Base-by-base conservation (phyloP, 495 filamentous ascomycete genomes). In the Aspergillus olivimuriae region DNA sequence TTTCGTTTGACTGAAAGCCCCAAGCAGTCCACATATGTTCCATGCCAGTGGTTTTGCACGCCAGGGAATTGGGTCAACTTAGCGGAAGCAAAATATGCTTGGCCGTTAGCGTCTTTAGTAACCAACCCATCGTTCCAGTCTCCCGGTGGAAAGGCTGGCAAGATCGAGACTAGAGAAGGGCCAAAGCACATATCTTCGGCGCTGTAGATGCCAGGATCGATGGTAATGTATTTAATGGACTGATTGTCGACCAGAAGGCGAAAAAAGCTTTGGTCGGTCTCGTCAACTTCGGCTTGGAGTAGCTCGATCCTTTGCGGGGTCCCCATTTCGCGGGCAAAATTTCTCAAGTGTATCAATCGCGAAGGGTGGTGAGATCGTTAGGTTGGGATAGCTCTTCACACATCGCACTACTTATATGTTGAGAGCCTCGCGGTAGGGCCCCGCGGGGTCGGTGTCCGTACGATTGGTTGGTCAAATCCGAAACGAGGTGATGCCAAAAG, bases 131-230 rank as follows among this genome's bases (percentile, higher is more conserved):
- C 49, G 34, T 60, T 59, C 55, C 58, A 63, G 14, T 57, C 41
- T 28, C 53, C 53, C 22, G 46, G 10, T n/a, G 52, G 48, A 16
- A 56, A 33, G 15, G 43, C 23, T 4, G 59, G 55, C 7, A 61
- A 41, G 20, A 60, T 5, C 1, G 47, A 44, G 5, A 44, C 26
- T 17, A 57, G 47, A 17, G 51, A 52, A 21, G 59, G 59, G 14
- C 47, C 56, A 46, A 66, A 66, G 41, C 54, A 66, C 48, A 69
- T 55, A 39, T 62, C 54, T 33, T 63, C 57, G 4, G 46, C 21
- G 31, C 41, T 54, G 40, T 55, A 66, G 21, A 60, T 52, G 40
- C 50, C 57, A 11, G 55, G 55, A n/a, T 60, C 52, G 9, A 66
- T 48, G 39, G 59, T 62, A 48, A 65, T 43, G 38, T 65, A 66